Evolutionary conservation across 139 green algal genomes (phyloP), one percentile per base, ranked within the genome.

Genomic region (Tetratostichococcus sp.): DNA sequence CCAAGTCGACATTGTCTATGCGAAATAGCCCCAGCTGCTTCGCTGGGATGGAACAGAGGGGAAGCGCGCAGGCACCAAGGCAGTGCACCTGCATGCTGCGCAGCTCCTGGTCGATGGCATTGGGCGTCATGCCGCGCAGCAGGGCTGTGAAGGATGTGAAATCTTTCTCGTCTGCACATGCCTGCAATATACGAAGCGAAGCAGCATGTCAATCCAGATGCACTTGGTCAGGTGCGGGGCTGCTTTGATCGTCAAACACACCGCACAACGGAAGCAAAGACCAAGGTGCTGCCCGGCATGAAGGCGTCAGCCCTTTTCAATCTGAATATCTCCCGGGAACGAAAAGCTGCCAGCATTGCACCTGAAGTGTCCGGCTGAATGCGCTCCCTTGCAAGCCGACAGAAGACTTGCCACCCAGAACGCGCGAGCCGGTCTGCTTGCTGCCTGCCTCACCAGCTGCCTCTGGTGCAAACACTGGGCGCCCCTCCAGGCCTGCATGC

Each of bases 61-160:
- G 3, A 8, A 16, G 8, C 23, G 8, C 4, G 39, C 2, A 57
- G 30, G 4, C 4, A 43, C 19, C 5, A 30, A 22, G 39, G 30
- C n/a, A n/a, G n/a, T 30, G 67, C 59, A 92, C 80, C 87, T 91
- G 77, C 81, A 96, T 80, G 16, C 80, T 73, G 4, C 86, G 82
- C 43, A 97, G 74, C 84, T 96, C 86, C 16, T 81, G 50, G 67
- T 97, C 93, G 19, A 96, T 58, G 1, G 76, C 77, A 2, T 77
- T 70, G 4, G 89, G 87, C 19, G 70, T 75, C 83, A 93, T 75
- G 22, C 34, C 70, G 1, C 84, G 73, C 73, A 93, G 58, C 30
- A 79, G 28, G 4, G 71, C 79, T 16, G 92, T 35, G 34, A 93
- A 74, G 0, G 80, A 72, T 17, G 83, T 80, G 58, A 76, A 94